Evolutionary conservation across 1,139 yeast genomes (phyloP).

Genomic region (Debaryomyces coudertii): DNA sequence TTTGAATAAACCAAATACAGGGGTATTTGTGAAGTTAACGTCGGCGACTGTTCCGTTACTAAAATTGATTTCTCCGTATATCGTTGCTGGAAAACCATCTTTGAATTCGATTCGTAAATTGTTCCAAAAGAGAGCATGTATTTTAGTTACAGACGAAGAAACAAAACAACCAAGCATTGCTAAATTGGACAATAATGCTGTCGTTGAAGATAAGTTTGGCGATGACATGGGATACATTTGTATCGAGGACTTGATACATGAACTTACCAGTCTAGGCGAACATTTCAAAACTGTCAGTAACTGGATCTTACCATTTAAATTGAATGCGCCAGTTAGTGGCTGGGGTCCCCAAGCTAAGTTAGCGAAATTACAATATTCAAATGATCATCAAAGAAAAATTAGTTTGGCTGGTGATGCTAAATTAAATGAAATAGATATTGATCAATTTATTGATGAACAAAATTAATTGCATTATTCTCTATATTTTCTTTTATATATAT

Average conservation of each 20-base stretch:
- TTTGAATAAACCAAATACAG: conserved; percentile 61
- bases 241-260: conserved; percentile 78
- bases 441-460: conserved; percentile 63
- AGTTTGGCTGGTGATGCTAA: conserved; percentile 68
- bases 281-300: conserved; percentile 59
- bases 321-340: conserved; percentile 71
- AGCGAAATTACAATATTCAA: conserved; percentile 49
- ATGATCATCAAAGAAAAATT: conserved; percentile 48
- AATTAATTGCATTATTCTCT: conserved; percentile 35
- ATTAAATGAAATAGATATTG: conserved; percentile 70
- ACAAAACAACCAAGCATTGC: conserved; percentile 31
- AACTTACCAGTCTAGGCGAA: conserved; percentile 63
- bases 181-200: conserved; percentile 69
- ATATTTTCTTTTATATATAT: conserved; percentile 1
- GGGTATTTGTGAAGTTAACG: conserved; percentile 69
- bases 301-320: conserved; percentile 70
- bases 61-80: conserved; percentile 69
- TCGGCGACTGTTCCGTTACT: conserved; percentile 59
- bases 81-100: conserved; percentile 74
- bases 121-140: conserved; percentile 74
- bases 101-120: conserved; percentile 69
- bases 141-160: conserved; percentile 40
- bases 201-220: conserved; percentile 73
- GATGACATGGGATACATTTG: conserved; percentile 69
- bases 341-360: conserved; percentile 66